These are phyloP conservation scores for Lodderomyces margitis DNA, from an alignment of 1,139 yeast genomes.

Conservation along the genomic window DNA sequence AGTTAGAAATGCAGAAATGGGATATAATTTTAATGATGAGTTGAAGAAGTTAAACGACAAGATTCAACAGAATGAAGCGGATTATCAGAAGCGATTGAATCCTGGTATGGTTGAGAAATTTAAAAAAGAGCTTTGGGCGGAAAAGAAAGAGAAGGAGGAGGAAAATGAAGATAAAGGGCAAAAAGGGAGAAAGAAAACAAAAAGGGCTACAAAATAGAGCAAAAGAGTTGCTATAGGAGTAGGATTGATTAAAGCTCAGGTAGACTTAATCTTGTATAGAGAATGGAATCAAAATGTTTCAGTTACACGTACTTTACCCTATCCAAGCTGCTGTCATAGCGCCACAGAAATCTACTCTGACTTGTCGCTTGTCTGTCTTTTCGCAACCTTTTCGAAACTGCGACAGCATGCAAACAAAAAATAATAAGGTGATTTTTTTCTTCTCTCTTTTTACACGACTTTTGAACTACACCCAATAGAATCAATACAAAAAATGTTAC, in stretches of 20 bases:
- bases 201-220: not conserved
- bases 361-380: too few species aligned
- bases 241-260: too few species aligned
- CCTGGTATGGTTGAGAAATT: not conserved
- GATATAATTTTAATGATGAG: not conserved
- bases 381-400: not conserved
- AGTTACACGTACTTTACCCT: too few species aligned
- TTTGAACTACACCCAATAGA: conserved; percentile 1
- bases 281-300: too few species aligned
- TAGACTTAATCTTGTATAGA: too few species aligned
- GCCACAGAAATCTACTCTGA: too few species aligned
- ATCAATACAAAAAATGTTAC: conserved; percentile 4
- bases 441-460: not conserved
- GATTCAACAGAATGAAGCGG: not conserved
- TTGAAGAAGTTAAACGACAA: not conserved
- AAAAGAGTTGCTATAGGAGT: too few species aligned
- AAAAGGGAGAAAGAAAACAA: not conserved
- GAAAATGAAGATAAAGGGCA: not conserved
- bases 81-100: not conserved
- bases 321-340: too few species aligned
- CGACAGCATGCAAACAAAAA: not conserved
- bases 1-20: not conserved
- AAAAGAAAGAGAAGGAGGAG: not conserved
- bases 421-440: conserved; percentile 1
- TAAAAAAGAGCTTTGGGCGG: not conserved